Conservation (phyloP, 2,329 filamentous ascomycete species). For the Zasmidium citrigriseum region DNA sequence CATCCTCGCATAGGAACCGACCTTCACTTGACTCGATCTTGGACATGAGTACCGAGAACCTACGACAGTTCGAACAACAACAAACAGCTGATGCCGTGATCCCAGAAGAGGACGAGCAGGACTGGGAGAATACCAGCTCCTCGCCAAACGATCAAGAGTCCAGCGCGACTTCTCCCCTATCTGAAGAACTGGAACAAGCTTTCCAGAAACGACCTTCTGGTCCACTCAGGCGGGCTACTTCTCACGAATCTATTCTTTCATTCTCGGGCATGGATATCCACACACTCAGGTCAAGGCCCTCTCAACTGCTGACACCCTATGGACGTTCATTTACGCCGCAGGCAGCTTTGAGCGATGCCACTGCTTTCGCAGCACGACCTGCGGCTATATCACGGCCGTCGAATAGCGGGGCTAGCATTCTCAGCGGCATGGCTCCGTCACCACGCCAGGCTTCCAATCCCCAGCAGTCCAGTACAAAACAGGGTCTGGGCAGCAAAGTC, state of each 20-base stretch:
- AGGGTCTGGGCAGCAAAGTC: slow-evolving; percentile 54
- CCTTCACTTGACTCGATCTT: slow-evolving; percentile 33
- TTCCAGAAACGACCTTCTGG: slow-evolving; percentile 39
- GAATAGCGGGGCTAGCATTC: slow-evolving; percentile 29
- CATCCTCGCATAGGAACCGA: slow-evolving; percentile 20
- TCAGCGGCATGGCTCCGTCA: slow-evolving; percentile 34
- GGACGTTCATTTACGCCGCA: slow-evolving; percentile 51
- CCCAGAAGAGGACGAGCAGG: slow-evolving; percentile 31
- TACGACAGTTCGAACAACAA: slow-evolving; percentile 24
- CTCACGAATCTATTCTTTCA: slow-evolving; percentile 88
- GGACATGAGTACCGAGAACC: slow-evolving; percentile 33
- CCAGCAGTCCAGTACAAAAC: slow-evolving; percentile 13
- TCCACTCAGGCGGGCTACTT: slow-evolving; percentile 64
- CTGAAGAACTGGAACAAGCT: slow-evolving; percentile 28
- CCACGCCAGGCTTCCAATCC: slow-evolving; percentile 9
- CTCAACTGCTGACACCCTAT: slow-evolving; percentile 67
- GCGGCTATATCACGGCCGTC: slow-evolving; percentile 43
- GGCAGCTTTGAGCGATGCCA: slow-evolving; percentile 42
- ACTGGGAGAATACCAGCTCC: slow-evolving; percentile 29
- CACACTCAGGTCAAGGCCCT: slow-evolving; percentile 68
- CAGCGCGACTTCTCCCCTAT: slow-evolving; percentile 22
- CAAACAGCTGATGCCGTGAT: slow-evolving; percentile 27
- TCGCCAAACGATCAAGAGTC: slow-evolving; percentile 14
- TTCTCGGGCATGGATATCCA: slow-evolving; percentile 88
- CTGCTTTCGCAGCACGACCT: slow-evolving; percentile 35